Evolutionary conservation across 2,329 filamentous ascomycete species (phyloP).

Genomic region (Podosphaera fusca): DNA sequence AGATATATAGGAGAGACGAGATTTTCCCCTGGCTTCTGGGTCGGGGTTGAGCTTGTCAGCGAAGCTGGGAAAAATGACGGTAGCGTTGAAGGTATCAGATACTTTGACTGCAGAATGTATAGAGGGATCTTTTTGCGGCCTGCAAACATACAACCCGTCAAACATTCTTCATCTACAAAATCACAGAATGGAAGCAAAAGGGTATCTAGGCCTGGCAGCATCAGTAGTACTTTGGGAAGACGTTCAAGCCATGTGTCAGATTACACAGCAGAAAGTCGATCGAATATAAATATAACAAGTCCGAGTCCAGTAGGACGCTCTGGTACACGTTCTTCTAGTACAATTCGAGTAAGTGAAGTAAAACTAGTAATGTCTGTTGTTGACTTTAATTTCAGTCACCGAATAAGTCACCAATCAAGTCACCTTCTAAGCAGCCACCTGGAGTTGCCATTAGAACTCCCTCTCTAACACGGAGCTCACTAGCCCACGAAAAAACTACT

Average conservation of each 20-base stretch:
- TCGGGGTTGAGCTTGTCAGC: slow-evolving; percentile 71
- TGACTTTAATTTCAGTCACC: slow-evolving; percentile 32
- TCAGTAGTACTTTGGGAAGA: slow-evolving; percentile 15
- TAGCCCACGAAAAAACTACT: neutral
- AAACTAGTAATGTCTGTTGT: slow-evolving; percentile 7
- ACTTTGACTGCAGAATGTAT: slow-evolving; percentile 65
- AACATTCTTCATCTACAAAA: slow-evolving; percentile 22
- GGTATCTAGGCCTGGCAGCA: slow-evolving; percentile 23
- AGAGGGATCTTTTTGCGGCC: slow-evolving; percentile 70
- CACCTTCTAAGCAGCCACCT: slow-evolving; percentile 50
- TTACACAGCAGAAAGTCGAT: slow-evolving; percentile 32
- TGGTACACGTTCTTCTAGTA: slow-evolving; percentile 28
- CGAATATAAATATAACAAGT: slow-evolving; percentile 36
- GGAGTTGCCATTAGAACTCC: slow-evolving; percentile 21
- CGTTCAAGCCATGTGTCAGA: slow-evolving; percentile 26
- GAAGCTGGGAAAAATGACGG: slow-evolving; percentile 83
- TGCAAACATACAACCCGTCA: slow-evolving; percentile 37
- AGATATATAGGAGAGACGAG: slow-evolving; percentile 61
- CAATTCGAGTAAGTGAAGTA: slow-evolving; percentile 26
- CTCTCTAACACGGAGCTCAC: slow-evolving; percentile 13
- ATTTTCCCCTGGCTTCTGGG: slow-evolving; percentile 67
- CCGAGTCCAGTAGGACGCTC: slow-evolving; percentile 42
- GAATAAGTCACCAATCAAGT: slow-evolving; percentile 60
- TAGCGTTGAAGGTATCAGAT: slow-evolving; percentile 64
- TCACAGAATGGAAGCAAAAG: slow-evolving; percentile 16